These are phyloP conservation scores for Melanopsichium pennsylvanicum DNA, from an alignment of 1,284 basidiomycete species.

Conservation along the genomic window DNA sequence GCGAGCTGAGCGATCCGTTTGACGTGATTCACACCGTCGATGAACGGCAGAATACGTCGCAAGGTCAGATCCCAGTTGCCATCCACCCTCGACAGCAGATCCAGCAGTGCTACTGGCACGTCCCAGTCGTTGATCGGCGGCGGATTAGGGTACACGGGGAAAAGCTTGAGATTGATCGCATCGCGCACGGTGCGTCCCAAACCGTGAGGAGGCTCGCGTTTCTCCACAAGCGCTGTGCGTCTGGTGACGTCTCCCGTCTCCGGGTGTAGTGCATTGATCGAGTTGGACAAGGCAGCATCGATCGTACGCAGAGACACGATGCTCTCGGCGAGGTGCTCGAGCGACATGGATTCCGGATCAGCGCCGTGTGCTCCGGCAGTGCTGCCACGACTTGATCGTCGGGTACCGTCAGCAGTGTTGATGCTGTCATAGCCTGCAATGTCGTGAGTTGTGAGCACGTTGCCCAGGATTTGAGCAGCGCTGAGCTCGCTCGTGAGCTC, in stretches of 20 bases:
- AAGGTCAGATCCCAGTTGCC: constrained; percentile 97
- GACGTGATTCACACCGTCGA: constrained; percentile 91
- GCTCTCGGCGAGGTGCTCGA: constrained; percentile 43
- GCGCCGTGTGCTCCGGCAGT: constrained; percentile 4
- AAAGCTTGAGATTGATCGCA: constrained; percentile 77
- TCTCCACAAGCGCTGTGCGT: constrained; percentile 37
- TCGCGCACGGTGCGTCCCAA: constrained; percentile 63
- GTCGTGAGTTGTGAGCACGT: constrained; percentile 18
- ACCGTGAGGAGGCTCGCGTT: constrained; percentile 59
- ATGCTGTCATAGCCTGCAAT: constrained; percentile 22
- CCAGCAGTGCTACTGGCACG: constrained; percentile 89
- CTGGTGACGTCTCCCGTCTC: constrained; percentile 10
- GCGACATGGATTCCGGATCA: constrained; percentile 6
- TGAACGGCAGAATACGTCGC: constrained; percentile 74
- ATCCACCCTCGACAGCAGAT: constrained; percentile 80
- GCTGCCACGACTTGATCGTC: constrained; percentile 37
- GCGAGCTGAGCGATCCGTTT: constrained; percentile 89
- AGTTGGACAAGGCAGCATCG: constrained; percentile 47
- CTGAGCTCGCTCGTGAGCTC: constrained; percentile 33
- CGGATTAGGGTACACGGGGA: constrained; percentile 95
- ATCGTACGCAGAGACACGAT: constrained; percentile 48
- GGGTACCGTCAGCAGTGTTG: constrained; percentile 27
- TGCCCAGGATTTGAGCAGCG: constrained; percentile 36
- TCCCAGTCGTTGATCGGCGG: constrained; percentile 89
- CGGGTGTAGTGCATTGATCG: constrained; percentile 29